Percentiles rank a stretch among this genome's conserved stretches.
These are phyloP conservation scores for Plasmodium coatneyi DNA, from an alignment of 169 alveolate genomes.

Conservation along the genomic window DNA sequence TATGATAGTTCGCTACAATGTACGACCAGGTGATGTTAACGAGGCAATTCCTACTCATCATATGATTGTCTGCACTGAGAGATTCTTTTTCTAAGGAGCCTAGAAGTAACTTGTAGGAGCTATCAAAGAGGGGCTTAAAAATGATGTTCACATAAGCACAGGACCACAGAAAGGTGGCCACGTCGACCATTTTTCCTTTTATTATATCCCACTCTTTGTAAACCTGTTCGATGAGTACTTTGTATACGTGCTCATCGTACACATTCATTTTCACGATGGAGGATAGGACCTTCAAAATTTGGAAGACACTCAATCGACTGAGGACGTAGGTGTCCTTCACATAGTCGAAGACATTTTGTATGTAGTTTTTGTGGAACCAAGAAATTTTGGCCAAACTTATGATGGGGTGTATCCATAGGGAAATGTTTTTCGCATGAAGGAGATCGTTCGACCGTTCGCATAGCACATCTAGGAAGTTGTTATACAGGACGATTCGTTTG, in stretches of 20 bases:
- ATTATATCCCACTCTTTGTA: constrained; percentile 55
- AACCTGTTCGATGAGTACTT: constrained; percentile 31
- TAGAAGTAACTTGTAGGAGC: not conserved
- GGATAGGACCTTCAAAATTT: constrained; percentile 21
- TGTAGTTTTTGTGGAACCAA: constrained; percentile 50
- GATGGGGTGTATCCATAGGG: constrained; percentile 41
- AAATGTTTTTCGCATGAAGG: constrained; percentile 55
- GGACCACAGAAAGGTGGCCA: constrained; percentile 59
- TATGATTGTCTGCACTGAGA: not conserved
- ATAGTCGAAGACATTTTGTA: not conserved
- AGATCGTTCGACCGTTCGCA: constrained; percentile 27
- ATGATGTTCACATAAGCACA: constrained; percentile 61
- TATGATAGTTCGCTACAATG: constrained; percentile 63
- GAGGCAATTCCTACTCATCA: constrained; percentile 43
- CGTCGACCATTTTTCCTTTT: constrained; percentile 24
- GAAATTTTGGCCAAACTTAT: constrained; percentile 44
- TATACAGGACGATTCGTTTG: constrained; percentile 43
- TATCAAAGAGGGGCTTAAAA: constrained; percentile 51
- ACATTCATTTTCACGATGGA: constrained; percentile 67
- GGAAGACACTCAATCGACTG: constrained; percentile 33
- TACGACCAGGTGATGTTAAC: constrained; percentile 63
- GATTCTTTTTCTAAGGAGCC: not conserved
- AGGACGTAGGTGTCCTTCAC: constrained; percentile 40
- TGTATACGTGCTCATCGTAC: constrained; percentile 43
- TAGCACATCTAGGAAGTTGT: constrained; percentile 36